These are phyloP conservation scores for Venturiaceae sp. DNA, from an alignment of 2,329 filamentous ascomycete species.

Conservation along the genomic window DNA sequence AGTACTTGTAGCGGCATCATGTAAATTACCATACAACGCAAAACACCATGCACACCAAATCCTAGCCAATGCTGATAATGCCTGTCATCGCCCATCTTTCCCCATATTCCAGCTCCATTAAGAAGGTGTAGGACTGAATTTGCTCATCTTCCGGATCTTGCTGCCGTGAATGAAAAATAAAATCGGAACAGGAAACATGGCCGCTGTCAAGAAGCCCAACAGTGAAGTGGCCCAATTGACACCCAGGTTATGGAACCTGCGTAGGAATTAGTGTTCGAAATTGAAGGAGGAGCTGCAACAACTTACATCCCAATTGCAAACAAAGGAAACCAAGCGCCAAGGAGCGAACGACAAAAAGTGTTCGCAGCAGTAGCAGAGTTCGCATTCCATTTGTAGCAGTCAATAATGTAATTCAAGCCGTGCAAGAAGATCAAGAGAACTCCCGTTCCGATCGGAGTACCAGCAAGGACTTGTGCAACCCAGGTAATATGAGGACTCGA, in stretches of 20 bases:
- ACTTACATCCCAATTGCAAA: slow-evolving; percentile 8
- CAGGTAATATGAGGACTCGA: slow-evolving; percentile 32
- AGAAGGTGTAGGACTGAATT: neutral
- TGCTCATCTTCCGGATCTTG: slow-evolving; percentile 10
- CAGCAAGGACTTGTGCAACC: slow-evolving; percentile 30
- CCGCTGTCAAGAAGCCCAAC: slow-evolving; percentile 24
- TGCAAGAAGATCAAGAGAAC: slow-evolving; percentile 37
- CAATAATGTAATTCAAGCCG: slow-evolving; percentile 32
- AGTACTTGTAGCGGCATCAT: too few species aligned
- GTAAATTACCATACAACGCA: too few species aligned
- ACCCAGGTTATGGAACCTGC: slow-evolving; percentile 8
- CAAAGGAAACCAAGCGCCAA: slow-evolving; percentile 8
- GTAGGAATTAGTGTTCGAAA: neutral
- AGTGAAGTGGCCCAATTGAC: slow-evolving; percentile 12
- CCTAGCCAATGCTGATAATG: too few species aligned
- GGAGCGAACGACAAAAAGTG: slow-evolving; percentile 3
- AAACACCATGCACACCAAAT: too few species aligned
- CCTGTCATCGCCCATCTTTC: too few species aligned
- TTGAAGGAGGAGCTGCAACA: neutral
- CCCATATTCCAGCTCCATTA: too few species aligned
- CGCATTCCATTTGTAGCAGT: slow-evolving; percentile 2
- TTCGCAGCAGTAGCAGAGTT: slow-evolving; percentile 9
- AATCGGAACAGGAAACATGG: slow-evolving; percentile 28
- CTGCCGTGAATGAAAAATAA: slow-evolving; percentile 24
- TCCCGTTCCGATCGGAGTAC: slow-evolving; percentile 31